Conservation (phyloP, 2,329 filamentous ascomycete species). For the Trichoderma asperellum region DNA sequence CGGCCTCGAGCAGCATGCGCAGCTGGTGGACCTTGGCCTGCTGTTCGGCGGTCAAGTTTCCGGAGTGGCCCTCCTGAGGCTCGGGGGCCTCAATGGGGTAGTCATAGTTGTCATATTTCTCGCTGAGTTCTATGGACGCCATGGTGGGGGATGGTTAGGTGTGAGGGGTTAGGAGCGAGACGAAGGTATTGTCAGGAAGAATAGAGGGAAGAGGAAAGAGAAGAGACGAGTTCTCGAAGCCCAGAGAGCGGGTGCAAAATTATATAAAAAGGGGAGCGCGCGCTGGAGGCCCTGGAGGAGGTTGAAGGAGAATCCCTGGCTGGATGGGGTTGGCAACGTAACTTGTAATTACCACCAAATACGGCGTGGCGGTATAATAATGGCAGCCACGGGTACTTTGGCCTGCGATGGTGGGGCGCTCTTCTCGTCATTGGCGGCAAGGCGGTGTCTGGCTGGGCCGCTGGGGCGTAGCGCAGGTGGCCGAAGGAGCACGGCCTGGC, state of each 20-base stretch:
- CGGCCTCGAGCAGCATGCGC: constrained; percentile 79
- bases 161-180: constrained; percentile 20
- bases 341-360: constrained; percentile 27
- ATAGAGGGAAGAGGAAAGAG: not conserved
- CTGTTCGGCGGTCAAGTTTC: constrained; percentile 82
- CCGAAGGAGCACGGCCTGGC: not conserved
- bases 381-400: constrained; percentile 14
- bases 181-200: not conserved
- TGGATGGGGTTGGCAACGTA: constrained; percentile 24
- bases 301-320: constrained; percentile 24
- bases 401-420: constrained; percentile 16
- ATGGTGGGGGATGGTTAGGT: constrained; percentile 42
- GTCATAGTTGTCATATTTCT: constrained; percentile 96
- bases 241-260: constrained; percentile 18
- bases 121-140: constrained; percentile 66
- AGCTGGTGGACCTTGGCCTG: constrained; percentile 89
- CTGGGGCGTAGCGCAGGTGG: constrained; percentile 7
- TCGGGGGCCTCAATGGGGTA: constrained; percentile 79
- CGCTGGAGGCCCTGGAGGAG: constrained; percentile 2
- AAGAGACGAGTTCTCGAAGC: constrained; percentile 10
- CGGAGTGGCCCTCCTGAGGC: constrained; percentile 76
- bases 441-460: constrained; percentile 18
- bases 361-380: constrained; percentile 29
- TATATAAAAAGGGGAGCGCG: constrained; percentile 23
- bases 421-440: constrained; percentile 13